Conservation (phyloP, 257 asterid genomes). For the Nicotiana attenuata region DNA sequence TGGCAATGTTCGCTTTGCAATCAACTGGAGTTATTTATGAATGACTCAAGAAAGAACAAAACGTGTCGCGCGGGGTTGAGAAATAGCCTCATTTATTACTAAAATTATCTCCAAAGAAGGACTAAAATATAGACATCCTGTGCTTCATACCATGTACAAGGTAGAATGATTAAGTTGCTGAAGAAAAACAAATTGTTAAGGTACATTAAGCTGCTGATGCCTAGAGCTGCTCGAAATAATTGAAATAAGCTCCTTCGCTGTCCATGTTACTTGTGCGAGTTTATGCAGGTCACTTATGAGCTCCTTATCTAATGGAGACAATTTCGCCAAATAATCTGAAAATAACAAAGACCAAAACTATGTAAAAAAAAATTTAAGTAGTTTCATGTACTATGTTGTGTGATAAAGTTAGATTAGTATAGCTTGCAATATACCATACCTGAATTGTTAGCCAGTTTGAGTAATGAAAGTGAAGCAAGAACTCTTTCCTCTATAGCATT, state of each 20-base stretch:
- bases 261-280: conserved; percentile 60
- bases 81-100: neutral
- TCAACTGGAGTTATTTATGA: neutral
- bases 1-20: neutral
- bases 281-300: conserved; percentile 33
- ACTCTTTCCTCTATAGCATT: conserved; percentile 54
- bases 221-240: conserved; percentile 19
- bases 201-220: neutral
- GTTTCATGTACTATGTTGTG: neutral
- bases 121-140: neutral
- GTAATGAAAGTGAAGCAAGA: conserved; percentile 58
- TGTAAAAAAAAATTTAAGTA: neutral
- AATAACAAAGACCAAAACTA: neutral
- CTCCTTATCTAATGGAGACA: conserved; percentile 23
- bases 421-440: conserved; percentile 30
- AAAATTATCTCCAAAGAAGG: neutral
- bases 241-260: conserved; percentile 58
- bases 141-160: conserved; percentile 4
- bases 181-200: neutral
- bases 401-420: neutral
- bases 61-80: neutral
- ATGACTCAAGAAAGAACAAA: neutral
- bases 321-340: conserved; percentile 38
- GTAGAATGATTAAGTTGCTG: neutral
- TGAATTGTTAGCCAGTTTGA: conserved; percentile 46